A percentile compares a stretch with the other conserved stretches of the same genome.
These are phyloP conservation scores for Tolypocladium nubicola DNA, from an alignment of 2,329 filamentous ascomycete genomes.

Conservation along the genomic window DNA sequence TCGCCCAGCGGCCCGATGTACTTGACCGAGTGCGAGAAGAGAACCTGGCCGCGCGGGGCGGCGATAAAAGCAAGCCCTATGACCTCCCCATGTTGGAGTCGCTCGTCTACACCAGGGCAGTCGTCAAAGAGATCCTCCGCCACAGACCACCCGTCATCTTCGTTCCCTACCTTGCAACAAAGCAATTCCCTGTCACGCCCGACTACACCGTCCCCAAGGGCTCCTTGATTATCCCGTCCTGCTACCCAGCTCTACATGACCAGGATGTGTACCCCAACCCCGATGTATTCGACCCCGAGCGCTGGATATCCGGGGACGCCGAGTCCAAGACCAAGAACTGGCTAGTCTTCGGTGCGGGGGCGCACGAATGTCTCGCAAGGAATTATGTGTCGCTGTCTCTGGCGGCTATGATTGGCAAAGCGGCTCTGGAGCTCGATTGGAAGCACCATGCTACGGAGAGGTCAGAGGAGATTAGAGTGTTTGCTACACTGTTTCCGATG, in stretches of 20 bases:
- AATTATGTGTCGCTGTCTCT: slow-evolving; percentile 39
- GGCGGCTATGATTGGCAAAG: slow-evolving; percentile 43
- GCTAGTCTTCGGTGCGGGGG: slow-evolving; percentile 40
- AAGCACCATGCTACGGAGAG: slow-evolving; percentile 33
- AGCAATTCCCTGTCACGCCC: slow-evolving; percentile 33
- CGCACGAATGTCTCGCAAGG: slow-evolving; percentile 38
- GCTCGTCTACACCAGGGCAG: slow-evolving; percentile 39
- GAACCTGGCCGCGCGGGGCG: slow-evolving; percentile 31
- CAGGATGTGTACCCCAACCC: slow-evolving; percentile 35
- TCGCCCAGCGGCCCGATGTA: slow-evolving; percentile 39
- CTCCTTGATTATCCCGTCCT: slow-evolving; percentile 38
- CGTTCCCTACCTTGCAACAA: slow-evolving; percentile 39
- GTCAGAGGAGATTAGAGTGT: slow-evolving; percentile 40
- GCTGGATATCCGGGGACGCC: slow-evolving; percentile 41
- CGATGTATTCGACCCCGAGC: slow-evolving; percentile 36
- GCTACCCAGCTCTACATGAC: slow-evolving; percentile 40
- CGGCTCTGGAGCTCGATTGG: slow-evolving; percentile 38
- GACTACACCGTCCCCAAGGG: slow-evolving; percentile 38
- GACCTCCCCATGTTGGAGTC: slow-evolving; percentile 36
- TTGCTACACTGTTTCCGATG: slow-evolving; percentile 38
- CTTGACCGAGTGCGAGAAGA: slow-evolving; percentile 33
- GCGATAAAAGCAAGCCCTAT: slow-evolving; percentile 28
- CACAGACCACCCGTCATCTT: slow-evolving; percentile 42
- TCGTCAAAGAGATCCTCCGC: slow-evolving; percentile 42
- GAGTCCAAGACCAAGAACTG: slow-evolving; percentile 40